Base-by-base conservation (phyloP, 306 rosid species). In the Vigna radiata region DNA sequence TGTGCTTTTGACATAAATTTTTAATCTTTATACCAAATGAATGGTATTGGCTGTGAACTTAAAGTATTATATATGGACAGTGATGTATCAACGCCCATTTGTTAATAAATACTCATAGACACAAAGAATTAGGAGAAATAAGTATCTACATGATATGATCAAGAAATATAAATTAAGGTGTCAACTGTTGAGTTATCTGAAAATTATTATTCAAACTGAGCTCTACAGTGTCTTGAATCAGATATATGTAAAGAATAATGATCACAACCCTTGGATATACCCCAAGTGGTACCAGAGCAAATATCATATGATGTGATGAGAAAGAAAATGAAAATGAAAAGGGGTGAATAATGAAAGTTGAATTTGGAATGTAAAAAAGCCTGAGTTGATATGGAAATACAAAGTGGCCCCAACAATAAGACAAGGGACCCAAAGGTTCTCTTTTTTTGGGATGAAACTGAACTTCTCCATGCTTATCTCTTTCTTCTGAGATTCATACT, bases 391-490 rank as follows among this genome's bases (percentile, higher is more conserved):
- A 31, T 16, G 68, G 33, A 16, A 31, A 61, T 61, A 31, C 68
- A 15, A 88, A 89, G 91, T 86, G 92, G 85, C 87, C 59, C 86
- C 84, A 83, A 83, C 88, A 75, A 81, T 81, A 90, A 75, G 91
- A 86, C 90, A 90, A 73, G 87, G 89, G 92, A 59, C 83, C 89
- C 91, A 31, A 79, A 83, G 86, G 81, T 70, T 70, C 74, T 81
- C 72, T 83, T 7, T 43, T 43, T 82, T 85, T 76, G 85, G 78
- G 82, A 75, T 84, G 79, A 83, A 91, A 89, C 86, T 88, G 79
- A 80, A 77, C 90, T 83, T 92, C 86, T 63, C 85, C 87, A 86
- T 89, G 83, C 94, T 88, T 89, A 90, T 92, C 93, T 77, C 87
- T 48, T 76, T 68, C 76, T 65, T 18, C 79, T 53, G 15, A 53